Conservation (phyloP, 2,329 filamentous ascomycete species). For the Xylaria digitata region DNA sequence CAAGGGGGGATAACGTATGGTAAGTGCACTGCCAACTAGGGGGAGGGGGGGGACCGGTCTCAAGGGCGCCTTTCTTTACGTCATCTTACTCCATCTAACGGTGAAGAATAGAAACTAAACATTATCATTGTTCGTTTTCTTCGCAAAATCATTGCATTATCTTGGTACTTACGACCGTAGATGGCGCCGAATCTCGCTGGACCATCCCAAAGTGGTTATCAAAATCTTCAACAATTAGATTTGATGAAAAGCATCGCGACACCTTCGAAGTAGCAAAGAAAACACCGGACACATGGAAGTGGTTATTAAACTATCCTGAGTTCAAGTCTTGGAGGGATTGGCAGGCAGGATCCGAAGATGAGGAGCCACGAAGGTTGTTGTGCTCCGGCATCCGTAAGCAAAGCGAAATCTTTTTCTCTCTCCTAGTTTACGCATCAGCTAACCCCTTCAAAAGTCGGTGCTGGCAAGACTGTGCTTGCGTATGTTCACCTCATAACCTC, state of each 20-base stretch:
- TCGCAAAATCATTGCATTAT: background rate
- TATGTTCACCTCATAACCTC: constrained; percentile 11
- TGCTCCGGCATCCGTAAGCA: constrained; percentile 28
- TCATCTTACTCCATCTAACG: background rate
- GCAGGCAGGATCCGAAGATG: constrained; percentile 3
- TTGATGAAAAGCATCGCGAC: constrained; percentile 22
- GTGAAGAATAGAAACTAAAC: constrained; percentile 4
- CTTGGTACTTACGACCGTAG: constrained; percentile 7
- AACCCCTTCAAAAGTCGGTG: constrained; percentile 12
- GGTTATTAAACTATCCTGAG: constrained; percentile 10
- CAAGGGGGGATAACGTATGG: constrained; percentile 8
- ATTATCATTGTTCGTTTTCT: constrained; percentile 15
- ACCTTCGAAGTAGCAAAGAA: constrained; percentile 19
- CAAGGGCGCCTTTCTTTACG: too few species aligned
- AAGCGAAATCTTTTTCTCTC: background rate
- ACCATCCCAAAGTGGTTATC: constrained; percentile 24
- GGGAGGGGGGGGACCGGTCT: too few species aligned
- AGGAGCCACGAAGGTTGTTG: constrained; percentile 12
- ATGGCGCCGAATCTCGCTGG: background rate
- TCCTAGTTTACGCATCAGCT: background rate
- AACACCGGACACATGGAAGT: constrained; percentile 22
- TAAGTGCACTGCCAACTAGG: background rate
- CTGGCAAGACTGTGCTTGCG: constrained; percentile 30
- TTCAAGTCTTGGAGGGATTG: constrained; percentile 21
- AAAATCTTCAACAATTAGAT: constrained; percentile 6